phyloP scores from a whole-genome alignment of 2,329 filamentous ascomycete genomes.

The Trichoderma asperellum region DNA sequence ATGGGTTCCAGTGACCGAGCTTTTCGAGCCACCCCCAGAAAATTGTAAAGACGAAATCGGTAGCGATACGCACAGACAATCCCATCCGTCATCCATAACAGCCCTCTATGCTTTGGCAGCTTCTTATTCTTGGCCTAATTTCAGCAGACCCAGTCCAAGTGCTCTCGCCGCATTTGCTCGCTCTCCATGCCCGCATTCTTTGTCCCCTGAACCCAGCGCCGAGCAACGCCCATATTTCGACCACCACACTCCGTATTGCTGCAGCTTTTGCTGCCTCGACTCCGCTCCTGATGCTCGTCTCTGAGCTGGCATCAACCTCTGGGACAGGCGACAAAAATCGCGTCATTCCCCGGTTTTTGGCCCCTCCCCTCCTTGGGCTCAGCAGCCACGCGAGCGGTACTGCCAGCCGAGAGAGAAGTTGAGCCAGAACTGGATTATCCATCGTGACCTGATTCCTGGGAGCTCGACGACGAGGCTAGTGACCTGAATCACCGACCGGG shows the following conservation, averaged over 20 bases:
- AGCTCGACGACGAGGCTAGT: conserved; percentile 16
- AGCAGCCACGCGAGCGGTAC: conserved; percentile 24
- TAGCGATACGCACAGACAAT: conserved; percentile 13
- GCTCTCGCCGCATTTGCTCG: conserved; percentile 2
- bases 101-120: conserved; percentile 6
- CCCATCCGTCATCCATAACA: neutral
- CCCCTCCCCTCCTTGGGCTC: conserved; percentile 1
- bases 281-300: conserved; percentile 13
- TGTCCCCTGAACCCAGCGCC: conserved; percentile 20
- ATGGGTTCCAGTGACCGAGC: neutral
- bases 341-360: conserved; percentile 23
- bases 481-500: conserved; percentile 21
- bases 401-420: conserved; percentile 1
- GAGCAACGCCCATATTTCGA: conserved; percentile 18
- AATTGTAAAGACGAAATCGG: conserved; percentile 7
- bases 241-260: neutral
- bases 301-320: conserved; percentile 14
- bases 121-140: conserved; percentile 11
- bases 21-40: conserved; percentile 13
- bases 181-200: conserved; percentile 5
- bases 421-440: conserved; percentile 6
- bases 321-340: conserved; percentile 11
- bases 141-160: neutral
- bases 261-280: neutral
- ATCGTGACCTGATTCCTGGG: conserved; percentile 24